phyloP scores from a whole-genome alignment of 1,139 yeast genomes.

The Candida tunisiensis region DNA sequence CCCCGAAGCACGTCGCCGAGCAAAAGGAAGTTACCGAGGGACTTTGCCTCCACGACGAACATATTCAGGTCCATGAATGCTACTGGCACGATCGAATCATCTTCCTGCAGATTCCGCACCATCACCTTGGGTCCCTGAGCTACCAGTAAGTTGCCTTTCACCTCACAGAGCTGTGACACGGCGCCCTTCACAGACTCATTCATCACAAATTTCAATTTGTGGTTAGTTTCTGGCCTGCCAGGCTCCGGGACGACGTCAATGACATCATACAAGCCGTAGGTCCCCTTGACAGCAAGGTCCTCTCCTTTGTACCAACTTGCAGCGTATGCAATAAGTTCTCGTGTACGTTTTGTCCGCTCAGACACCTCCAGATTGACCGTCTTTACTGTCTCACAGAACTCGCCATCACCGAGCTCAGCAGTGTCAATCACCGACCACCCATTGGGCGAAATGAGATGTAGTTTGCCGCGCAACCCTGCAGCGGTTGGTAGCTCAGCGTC shows the following conservation, averaged over 20 bases:
- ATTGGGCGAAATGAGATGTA: constrained; percentile 54
- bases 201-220: constrained; percentile 58
- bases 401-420: constrained; percentile 48
- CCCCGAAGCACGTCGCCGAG: constrained; percentile 75
- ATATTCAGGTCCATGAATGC: constrained; percentile 82
- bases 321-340: constrained; percentile 65
- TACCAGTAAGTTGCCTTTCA: constrained; percentile 70
- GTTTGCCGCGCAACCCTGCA: constrained; percentile 35
- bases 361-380: constrained; percentile 40
- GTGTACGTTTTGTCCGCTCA: constrained; percentile 34
- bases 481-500: constrained; percentile 35
- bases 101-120: constrained; percentile 71
- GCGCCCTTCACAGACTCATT: constrained; percentile 76
- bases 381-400: constrained; percentile 43
- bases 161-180: constrained; percentile 59
- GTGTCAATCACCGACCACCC: constrained; percentile 69
- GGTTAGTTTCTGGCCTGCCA: constrained; percentile 70
- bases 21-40: constrained; percentile 62
- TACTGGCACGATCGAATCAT: constrained; percentile 71
- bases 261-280: constrained; percentile 57
- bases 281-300: constrained; percentile 69
- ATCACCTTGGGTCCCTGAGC: constrained; percentile 77
- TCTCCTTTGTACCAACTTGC: constrained; percentile 67
- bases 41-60: constrained; percentile 63
- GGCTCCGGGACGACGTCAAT: constrained; percentile 86